These are phyloP conservation scores for Echium plantagineum DNA, from an alignment of 257 asterid genomes.

Conservation along the genomic window DNA sequence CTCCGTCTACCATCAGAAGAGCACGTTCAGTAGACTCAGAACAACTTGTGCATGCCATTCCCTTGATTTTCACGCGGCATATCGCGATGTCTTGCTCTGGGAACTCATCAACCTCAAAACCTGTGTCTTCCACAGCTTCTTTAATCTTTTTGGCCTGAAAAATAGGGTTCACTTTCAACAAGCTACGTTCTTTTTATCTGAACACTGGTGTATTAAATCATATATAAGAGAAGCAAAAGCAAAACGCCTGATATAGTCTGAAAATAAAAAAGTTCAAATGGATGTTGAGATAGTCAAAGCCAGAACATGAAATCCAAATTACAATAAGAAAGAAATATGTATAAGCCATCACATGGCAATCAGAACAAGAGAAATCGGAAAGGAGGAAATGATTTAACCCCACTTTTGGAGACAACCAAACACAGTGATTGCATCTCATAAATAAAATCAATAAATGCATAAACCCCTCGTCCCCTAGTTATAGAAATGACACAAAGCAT, in stretches of 20 bases:
- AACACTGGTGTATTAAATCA: too few relatives aligned
- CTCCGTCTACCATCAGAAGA: conserved; percentile 68
- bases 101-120: conserved; percentile 79
- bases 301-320: conserved; percentile 1
- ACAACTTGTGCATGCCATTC: conserved; percentile 99
- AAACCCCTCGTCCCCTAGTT: neutral
- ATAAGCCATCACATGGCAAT: neutral
- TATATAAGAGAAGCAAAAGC: neutral
- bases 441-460: neutral
- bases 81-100: conserved; percentile 84
- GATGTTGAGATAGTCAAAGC: conserved; percentile 6
- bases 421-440: neutral
- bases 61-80: conserved; percentile 76
- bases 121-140: conserved; percentile 89
- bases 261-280: too few relatives aligned
- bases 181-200: too few relatives aligned
- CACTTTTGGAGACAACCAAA: neutral
- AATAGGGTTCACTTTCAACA: too few relatives aligned
- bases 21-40: conserved; percentile 94
- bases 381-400: neutral
- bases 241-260: too few relatives aligned
- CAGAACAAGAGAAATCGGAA: neutral
- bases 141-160: conserved; percentile 61
- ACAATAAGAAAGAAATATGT: neutral
- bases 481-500: neutral